A percentile compares a stretch with the other conserved stretches of the same genome.
These are phyloP conservation scores for Trypanosomatidae sp. DNA, from an alignment of 208 protist species.

Conservation along the genomic window DNA sequence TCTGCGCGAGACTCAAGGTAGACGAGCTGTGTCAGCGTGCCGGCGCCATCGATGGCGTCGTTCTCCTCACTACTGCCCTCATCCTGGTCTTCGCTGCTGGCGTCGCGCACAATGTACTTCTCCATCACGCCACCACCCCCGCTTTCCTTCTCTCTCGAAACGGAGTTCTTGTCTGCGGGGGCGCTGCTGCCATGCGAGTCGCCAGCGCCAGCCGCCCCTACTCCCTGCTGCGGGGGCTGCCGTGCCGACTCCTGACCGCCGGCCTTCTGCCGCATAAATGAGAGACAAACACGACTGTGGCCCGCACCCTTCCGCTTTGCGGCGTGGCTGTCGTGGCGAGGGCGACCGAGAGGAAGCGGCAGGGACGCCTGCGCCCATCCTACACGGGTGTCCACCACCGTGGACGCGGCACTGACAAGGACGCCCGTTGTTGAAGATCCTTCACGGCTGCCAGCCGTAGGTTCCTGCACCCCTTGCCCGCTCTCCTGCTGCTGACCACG, in stretches of 20 bases:
- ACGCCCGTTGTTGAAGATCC: not conserved
- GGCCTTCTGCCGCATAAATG: constrained; percentile 16
- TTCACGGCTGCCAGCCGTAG: not conserved
- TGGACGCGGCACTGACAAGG: not conserved
- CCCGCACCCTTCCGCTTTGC: constrained; percentile 5
- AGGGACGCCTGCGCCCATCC: not conserved
- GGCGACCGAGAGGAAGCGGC: not conserved
- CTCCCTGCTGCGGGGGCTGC: not conserved
- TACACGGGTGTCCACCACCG: not conserved
- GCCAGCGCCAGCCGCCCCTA: not conserved
- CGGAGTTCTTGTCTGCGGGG: not conserved
- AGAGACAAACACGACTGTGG: constrained; percentile 10
- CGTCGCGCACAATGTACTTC: constrained; percentile 16
- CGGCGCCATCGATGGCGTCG: not conserved
- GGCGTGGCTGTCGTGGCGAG: not conserved
- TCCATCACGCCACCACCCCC: constrained; percentile 6
- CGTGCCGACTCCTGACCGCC: not conserved
- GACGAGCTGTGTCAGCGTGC: constrained; percentile 5
- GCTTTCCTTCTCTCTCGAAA: not conserved
- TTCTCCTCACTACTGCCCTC: not conserved
- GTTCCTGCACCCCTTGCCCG: not conserved
- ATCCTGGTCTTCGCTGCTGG: constrained; percentile 11
- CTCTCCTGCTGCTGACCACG: constrained; percentile 1
- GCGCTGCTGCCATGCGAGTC: not conserved
- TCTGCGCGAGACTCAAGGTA: constrained; percentile 9